A percentile compares a stretch with the other conserved stretches of the same genome.
phyloP scores from a whole-genome alignment of 2,329 filamentous ascomycete genomes.

The Colletotrichum musicola region DNA sequence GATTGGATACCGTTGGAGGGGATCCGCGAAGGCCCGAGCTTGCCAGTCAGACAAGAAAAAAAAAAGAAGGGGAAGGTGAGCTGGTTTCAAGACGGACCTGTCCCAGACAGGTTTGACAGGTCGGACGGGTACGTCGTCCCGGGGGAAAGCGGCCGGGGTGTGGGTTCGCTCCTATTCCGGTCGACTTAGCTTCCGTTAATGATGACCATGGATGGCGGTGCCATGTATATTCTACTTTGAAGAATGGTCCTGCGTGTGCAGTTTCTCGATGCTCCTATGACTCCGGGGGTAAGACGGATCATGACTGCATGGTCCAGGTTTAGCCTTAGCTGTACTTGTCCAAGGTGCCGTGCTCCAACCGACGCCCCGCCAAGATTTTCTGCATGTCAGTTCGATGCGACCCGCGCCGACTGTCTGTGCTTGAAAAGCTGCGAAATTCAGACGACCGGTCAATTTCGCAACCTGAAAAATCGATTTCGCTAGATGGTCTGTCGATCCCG shows the following conservation, averaged over 20 bases:
- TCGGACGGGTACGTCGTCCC: not conserved
- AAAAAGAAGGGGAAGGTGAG: not conserved
- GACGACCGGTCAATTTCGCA: not conserved
- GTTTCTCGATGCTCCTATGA: not conserved
- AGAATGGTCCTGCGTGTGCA: not conserved
- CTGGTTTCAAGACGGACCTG: conserved; percentile 1
- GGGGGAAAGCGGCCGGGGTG: too few relatives aligned
- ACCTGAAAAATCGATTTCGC: not conserved
- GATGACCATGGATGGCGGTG: too few relatives aligned
- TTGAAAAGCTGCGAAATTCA: not conserved
- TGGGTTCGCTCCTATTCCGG: too few relatives aligned
- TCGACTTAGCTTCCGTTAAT: too few relatives aligned
- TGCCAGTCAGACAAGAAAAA: not conserved
- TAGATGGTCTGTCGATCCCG: not conserved
- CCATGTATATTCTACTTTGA: not conserved
- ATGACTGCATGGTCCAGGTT: not conserved
- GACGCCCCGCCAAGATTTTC: not conserved
- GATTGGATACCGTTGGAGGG: conserved; percentile 28
- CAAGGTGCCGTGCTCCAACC: too few relatives aligned
- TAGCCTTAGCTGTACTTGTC: too few relatives aligned
- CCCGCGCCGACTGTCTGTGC: not conserved
- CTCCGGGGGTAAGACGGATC: not conserved
- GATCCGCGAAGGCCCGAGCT: conserved; percentile 13
- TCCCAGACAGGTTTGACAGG: conserved; percentile 17
- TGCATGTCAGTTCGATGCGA: not conserved